Base-by-base conservation (phyloP, 148 eudicot genomes). In the Rhododendron henanense region DNA sequence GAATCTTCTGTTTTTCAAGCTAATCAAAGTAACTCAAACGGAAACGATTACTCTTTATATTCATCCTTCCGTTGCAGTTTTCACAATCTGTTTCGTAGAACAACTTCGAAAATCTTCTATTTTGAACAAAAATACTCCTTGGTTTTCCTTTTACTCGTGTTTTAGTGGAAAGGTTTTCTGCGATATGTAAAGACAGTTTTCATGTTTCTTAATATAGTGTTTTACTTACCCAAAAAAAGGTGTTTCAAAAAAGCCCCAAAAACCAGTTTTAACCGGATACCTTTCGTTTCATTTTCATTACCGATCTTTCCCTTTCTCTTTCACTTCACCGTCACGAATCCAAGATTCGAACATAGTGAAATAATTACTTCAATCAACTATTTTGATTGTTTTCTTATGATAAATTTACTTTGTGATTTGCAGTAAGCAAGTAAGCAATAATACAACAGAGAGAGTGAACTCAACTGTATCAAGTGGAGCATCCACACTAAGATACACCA, bases 361-460 rank as follows among this genome's bases (percentile, higher is more conserved):
- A 23, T 1, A 31, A 71, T 14, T 7, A 0, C 55, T 83, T 50
- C 37, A 18, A 45, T 57, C 0, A 13, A 48, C 31, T 35, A 6
- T 4, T 35, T 55, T 75, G 51, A 69, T 77, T 31, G 57, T 55
- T 37, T 47, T 79, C 33, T 18, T 18, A 39, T 87, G 53, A 37
- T n/a, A 48, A 45, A 73, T 59, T 48, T 69, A 55, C 39, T 44
- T 25, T 78, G 67, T 69, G 55, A 57, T 55, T 94, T 94, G 93
- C 98, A 96, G 99, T 83, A 93, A 94, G 89, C 87, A 79, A 74
- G 88, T 76, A 59, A 91, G 87, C 84, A 92, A 92, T 73, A 93
- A 65, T 44, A 87, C 93, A 23, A 89, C 84, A 51, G 90, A 89
- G 53, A 89, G 71, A 57, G 93, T 90, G 85, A 93, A 92, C 90